Evolutionary conservation across 768 basidiomycete species (phyloP), one percentile per base, ranked within the genome.

Genomic region (Gymnopilus dilepis): DNA sequence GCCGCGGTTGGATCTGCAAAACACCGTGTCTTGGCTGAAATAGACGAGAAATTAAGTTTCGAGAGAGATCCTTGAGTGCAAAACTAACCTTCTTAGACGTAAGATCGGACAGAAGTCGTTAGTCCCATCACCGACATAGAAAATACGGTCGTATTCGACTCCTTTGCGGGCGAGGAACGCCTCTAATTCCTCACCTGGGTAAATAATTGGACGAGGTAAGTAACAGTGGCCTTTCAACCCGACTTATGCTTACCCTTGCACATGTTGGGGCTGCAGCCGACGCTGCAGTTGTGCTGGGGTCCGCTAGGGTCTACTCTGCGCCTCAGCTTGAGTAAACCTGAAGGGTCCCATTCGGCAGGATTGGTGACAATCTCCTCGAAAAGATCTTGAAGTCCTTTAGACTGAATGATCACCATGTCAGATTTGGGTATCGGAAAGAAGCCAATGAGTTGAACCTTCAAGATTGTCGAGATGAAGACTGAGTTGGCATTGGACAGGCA

Each of bases 91-190:
- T 76, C 90, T 80, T 55, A 99, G 79, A 53, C 90, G 87, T 45
- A 98, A 78, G 56, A 94, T 82, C 3, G 97, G 95, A 73, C 97
- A 99, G 72, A 95, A 97, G 73, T 99, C 97, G 73, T 99, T 99
- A 15, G 83, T 81, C 1, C 97, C 97, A 68, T 99, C 97, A 15
- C 97, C 97, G 62, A 99, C 82, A 73, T 97, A 99, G 43, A 92
- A 81, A 66, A 97, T 80, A 37, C 90, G 86, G 62, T 95, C 91
- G 69, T 82, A 98, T 1, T 77, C 71, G 15, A 83, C 78, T 9
- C 81, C 79, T 61, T 90, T 80, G 43, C 87, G 77, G 1, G 78
- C 76, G 51, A 97, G 81, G 77, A 91, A 98, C 1, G 86, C 87
- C 9, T 89, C 85, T n/a, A 99, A 82, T 72, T 99, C 97, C 63